Evolutionary conservation across 148 eudicot genomes (phyloP).

Genomic region (Rhododendron kiyosumense): DNA sequence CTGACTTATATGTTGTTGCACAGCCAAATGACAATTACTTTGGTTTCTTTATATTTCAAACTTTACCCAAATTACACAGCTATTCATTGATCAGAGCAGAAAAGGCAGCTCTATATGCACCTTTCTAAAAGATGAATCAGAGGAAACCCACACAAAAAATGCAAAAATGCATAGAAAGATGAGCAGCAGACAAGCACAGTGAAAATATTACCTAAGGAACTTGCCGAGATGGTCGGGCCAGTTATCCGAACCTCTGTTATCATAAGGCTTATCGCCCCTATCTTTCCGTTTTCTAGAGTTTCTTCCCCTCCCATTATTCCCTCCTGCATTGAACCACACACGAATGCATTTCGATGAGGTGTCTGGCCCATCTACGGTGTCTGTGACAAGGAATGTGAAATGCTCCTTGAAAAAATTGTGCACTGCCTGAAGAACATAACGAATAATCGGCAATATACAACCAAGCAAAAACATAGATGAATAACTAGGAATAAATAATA

Average conservation of each 20-base stretch:
- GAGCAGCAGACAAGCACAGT: neutral
- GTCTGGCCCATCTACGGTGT: conserved; percentile 83
- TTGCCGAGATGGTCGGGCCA: conserved; percentile 88
- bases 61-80: neutral
- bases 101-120: neutral
- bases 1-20: neutral
- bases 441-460: neutral
- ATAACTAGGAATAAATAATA: neutral
- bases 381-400: conserved; percentile 77
- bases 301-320: conserved; percentile 42
- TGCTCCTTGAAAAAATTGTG: conserved; percentile 92
- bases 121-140: neutral
- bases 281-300: conserved; percentile 69
- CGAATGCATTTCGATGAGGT: conserved; percentile 77
- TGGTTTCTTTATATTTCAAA: neutral
- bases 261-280: conserved; percentile 69
- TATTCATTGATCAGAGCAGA: neutral
- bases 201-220: conserved; percentile 65
- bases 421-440: conserved; percentile 51
- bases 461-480: neutral
- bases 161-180: conserved; percentile 4
- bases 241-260: conserved; percentile 73
- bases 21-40: neutral
- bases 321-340: conserved; percentile 64
- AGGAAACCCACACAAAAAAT: neutral